Conservation (phyloP, 345 rosid genomes). For the Citrus australasica region DNA sequence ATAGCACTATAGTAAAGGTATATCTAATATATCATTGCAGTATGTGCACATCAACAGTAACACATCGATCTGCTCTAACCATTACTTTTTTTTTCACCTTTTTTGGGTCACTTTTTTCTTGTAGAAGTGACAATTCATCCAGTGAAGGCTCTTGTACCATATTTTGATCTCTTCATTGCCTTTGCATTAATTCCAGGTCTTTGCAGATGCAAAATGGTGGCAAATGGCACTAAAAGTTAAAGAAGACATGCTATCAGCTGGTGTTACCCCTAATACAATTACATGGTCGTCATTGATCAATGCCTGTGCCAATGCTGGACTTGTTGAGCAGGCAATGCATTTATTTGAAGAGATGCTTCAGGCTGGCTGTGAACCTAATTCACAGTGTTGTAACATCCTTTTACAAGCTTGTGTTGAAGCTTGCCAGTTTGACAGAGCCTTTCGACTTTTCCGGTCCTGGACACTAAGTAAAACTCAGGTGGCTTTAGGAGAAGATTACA, state of each 20-base stretch:
- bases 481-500: constrained; percentile 21
- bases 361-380: constrained; percentile 79
- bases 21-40: constrained; percentile 15
- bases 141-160: background rate
- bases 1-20: constrained; percentile 90
- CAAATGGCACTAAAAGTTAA: constrained; percentile 78
- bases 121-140: background rate
- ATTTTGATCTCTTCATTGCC: background rate
- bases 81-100: background rate
- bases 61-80: constrained; percentile 3
- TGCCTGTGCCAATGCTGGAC: constrained; percentile 88
- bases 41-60: background rate
- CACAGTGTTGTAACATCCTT: constrained; percentile 81
- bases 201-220: constrained; percentile 92
- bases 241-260: constrained; percentile 79
- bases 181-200: constrained; percentile 44
- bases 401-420: constrained; percentile 92
- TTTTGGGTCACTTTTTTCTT: background rate
- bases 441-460: constrained; percentile 78
- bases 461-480: constrained; percentile 38
- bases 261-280: constrained; percentile 63
- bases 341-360: constrained; percentile 81
- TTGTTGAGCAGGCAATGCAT: constrained; percentile 73
- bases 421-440: constrained; percentile 86
- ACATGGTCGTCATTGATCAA: constrained; percentile 94